A percentile compares a stretch with the other conserved stretches of the same genome.
Evolutionary conservation across 2,329 filamentous ascomycete genomes (phyloP).

Genomic region (Aureobasidium sp.): DNA sequence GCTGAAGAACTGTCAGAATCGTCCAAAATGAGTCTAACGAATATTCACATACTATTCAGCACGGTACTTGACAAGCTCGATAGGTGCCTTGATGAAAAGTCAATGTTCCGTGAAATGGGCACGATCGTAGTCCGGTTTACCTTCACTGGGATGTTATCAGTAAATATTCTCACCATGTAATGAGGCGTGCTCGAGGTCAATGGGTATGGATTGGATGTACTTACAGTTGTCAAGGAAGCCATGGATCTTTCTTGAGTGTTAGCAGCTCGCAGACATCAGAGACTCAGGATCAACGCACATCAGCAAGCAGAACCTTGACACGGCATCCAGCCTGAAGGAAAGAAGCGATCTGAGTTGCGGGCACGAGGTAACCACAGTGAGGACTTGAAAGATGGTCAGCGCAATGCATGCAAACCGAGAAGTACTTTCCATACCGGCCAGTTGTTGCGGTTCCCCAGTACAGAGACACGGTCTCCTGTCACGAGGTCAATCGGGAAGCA

Average conservation of each 20-base stretch:
- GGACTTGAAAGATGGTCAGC: conserved; percentile 36
- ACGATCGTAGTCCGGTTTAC: neutral
- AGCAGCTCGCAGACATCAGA: neutral
- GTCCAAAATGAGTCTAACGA: neutral
- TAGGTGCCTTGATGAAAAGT: conserved; percentile 50
- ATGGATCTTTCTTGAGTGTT: conserved; percentile 38
- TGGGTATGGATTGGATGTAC: neutral
- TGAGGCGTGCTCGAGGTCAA: neutral
- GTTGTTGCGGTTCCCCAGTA: conserved; percentile 89
- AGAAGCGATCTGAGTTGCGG: conserved; percentile 83
- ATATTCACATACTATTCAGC: conserved; percentile 53
- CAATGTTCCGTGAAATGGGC: neutral
- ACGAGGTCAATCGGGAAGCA: neutral
- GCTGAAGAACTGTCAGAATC: conserved; percentile 21
- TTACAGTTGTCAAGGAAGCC: conserved; percentile 58
- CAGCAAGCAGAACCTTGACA: conserved; percentile 36
- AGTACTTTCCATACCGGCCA: conserved; percentile 40
- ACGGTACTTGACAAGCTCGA: conserved; percentile 77
- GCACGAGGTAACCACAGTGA: conserved; percentile 84
- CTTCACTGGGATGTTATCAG: neutral
- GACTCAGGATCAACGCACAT: neutral
- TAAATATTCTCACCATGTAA: conserved; percentile 20
- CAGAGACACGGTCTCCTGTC: conserved; percentile 36
- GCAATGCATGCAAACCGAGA: accelerated
- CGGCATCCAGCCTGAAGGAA: conserved; percentile 78